Conservation (phyloP, 208 protist species). For the Leishmania mexicana region DNA sequence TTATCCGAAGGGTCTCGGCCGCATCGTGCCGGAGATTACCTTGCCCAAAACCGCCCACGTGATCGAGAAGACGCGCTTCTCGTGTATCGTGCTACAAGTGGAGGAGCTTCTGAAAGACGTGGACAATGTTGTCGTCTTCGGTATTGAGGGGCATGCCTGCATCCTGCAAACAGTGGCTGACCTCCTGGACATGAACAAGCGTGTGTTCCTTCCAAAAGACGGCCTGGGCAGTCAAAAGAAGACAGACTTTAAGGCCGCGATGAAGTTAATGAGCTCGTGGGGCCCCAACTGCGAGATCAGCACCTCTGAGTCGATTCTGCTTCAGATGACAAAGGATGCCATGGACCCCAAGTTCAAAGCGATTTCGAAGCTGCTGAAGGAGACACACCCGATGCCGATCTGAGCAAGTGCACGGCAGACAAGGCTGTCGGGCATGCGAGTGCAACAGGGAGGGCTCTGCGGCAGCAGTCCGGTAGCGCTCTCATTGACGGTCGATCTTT, state of each 20-base stretch:
- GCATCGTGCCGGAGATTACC: conserved; percentile 60
- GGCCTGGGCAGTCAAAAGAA: conserved; percentile 75
- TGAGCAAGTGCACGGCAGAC: conserved; percentile 1
- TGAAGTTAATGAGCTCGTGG: conserved; percentile 69
- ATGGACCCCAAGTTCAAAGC: conserved; percentile 76
- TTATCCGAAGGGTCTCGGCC: conserved; percentile 76
- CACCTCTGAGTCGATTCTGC: conserved; percentile 73
- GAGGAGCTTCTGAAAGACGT: conserved; percentile 46
- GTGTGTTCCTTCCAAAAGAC: conserved; percentile 66
- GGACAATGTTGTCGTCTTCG: conserved; percentile 75
- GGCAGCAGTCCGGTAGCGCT: background rate
- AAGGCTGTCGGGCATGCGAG: background rate
- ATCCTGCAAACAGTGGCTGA: conserved; percentile 77
- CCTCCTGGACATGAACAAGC: conserved; percentile 74
- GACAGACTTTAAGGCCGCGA: conserved; percentile 57
- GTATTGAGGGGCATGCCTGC: conserved; percentile 85
- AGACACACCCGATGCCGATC: conserved; percentile 40
- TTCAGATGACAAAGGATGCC: conserved; percentile 73
- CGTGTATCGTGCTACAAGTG: conserved; percentile 57
- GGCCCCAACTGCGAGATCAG: conserved; percentile 56
- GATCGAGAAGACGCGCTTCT: conserved; percentile 64
- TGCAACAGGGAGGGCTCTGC: background rate
- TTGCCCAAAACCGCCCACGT: conserved; percentile 49
- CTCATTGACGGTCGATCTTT: background rate
- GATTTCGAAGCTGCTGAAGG: conserved; percentile 53